Evolutionary conservation across 192 early-diverging fungal species (phyloP).

Genomic region (Coemansia sp.): DNA sequence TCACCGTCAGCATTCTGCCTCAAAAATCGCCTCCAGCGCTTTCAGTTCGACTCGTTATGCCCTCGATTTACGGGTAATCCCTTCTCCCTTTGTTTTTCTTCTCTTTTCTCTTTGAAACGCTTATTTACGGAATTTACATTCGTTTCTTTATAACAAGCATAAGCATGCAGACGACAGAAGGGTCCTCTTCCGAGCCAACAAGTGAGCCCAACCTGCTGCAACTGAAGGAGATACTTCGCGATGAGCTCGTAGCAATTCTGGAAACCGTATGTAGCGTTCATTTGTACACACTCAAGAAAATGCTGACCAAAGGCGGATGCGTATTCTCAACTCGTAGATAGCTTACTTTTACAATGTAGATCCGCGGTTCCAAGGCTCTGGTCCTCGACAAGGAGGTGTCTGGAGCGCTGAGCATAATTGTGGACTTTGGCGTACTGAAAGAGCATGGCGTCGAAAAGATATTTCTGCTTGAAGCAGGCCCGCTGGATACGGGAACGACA

Average conservation of each 20-base stretch:
- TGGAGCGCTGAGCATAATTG: conserved; percentile 82
- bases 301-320: background rate
- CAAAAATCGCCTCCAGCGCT: conserved; percentile 10
- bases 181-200: background rate
- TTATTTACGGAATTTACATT: background rate
- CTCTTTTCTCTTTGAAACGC: background rate
- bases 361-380: conserved; percentile 87
- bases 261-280: conserved; percentile 33
- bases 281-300: background rate
- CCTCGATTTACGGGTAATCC: conserved; percentile 3
- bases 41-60: conserved; percentile 14
- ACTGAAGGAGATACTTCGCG: conserved; percentile 44
- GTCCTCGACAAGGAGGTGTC: conserved; percentile 86
- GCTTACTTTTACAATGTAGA: conserved; percentile 56
- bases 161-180: conserved; percentile 9
- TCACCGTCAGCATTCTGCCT: conserved; percentile 61
- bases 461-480: conserved; percentile 73
- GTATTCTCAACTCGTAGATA: background rate
- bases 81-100: background rate
- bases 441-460: conserved; percentile 98
- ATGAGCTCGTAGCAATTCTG: conserved; percentile 52
- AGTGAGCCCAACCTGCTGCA: conserved; percentile 29
- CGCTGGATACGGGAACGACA: conserved; percentile 67
- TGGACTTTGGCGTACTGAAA: conserved; percentile 87
- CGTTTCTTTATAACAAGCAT: background rate